These are phyloP conservation scores for Scalesia atractyloides DNA, from an alignment of 129 eudicot species.

Conservation along the genomic window DNA sequence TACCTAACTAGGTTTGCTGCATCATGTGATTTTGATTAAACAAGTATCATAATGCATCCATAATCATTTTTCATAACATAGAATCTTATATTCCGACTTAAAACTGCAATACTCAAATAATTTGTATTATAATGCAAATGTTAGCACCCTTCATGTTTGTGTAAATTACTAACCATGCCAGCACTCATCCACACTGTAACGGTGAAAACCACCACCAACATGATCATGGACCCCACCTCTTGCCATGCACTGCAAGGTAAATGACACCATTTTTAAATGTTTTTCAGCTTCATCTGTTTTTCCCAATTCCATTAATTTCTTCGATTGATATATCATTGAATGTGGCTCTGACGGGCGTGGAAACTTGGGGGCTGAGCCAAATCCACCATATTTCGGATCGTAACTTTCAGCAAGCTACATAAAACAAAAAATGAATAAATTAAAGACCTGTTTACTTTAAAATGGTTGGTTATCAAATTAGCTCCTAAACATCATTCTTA, in stretches of 20 bases:
- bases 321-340: conserved; percentile 70
- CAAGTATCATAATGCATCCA: neutral
- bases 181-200: conserved; percentile 94
- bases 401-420: conserved; percentile 68
- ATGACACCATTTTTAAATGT: conserved; percentile 55
- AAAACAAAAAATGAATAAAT: neutral
- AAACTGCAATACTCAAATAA: neutral
- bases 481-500: neutral
- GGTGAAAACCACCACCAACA: conserved; percentile 92
- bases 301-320: conserved; percentile 54
- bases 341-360: conserved; percentile 92
- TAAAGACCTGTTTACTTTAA: neutral
- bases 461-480: neutral
- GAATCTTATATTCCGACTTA: neutral
- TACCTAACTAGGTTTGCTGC: neutral
- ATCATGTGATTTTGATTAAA: neutral
- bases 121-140: neutral
- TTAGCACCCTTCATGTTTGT: neutral
- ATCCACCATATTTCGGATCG: conserved; percentile 81
- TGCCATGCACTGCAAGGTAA: conserved; percentile 83
- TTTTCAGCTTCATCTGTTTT: conserved; percentile 60
- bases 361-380: conserved; percentile 88
- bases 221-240: conserved; percentile 96
- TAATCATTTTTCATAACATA: conserved; percentile 1
- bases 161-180: conserved; percentile 81